Evolutionary conservation across 1,284 basidiomycete species (phyloP).

Genomic region (Trichosporon ovoides): DNA sequence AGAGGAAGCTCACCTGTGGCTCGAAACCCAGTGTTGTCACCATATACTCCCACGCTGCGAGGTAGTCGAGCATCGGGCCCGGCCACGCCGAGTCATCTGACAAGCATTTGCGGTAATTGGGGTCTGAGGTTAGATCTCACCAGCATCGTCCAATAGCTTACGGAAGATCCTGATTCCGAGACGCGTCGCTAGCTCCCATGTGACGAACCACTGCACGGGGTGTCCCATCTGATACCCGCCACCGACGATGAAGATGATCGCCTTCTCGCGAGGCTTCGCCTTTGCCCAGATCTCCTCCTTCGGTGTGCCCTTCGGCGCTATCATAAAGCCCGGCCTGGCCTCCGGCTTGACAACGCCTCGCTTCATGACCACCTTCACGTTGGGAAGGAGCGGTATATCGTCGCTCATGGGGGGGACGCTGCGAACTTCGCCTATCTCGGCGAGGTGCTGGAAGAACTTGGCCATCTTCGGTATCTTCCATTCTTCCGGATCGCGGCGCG

Average conservation of each 20-base stretch:
- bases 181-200: conserved; percentile 4
- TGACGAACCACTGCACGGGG: conserved; percentile 8
- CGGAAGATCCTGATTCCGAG: not conserved
- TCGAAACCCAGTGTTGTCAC: conserved; percentile 15
- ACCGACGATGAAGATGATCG: conserved; percentile 15
- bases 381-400: not conserved
- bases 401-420: conserved; percentile 2
- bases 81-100: conserved; percentile 12
- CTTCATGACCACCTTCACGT: not conserved
- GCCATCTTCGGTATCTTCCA: conserved; percentile 4
- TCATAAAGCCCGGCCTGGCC: conserved; percentile 6
- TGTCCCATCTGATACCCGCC: conserved; percentile 16
- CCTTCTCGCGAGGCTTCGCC: conserved; percentile 11
- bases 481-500: conserved; percentile 2
- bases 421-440: conserved; percentile 9
- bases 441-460: not conserved
- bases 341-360: conserved; percentile 8
- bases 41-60: conserved; percentile 16
- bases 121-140: not conserved
- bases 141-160: not conserved
- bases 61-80: conserved; percentile 10
- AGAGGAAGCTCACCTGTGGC: conserved; percentile 2
- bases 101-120: conserved; percentile 20
- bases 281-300: conserved; percentile 7
- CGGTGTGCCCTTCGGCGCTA: conserved; percentile 12